phyloP scores from a whole-genome alignment of 345 rosid genomes.

The Arabis hirsuta region DNA sequence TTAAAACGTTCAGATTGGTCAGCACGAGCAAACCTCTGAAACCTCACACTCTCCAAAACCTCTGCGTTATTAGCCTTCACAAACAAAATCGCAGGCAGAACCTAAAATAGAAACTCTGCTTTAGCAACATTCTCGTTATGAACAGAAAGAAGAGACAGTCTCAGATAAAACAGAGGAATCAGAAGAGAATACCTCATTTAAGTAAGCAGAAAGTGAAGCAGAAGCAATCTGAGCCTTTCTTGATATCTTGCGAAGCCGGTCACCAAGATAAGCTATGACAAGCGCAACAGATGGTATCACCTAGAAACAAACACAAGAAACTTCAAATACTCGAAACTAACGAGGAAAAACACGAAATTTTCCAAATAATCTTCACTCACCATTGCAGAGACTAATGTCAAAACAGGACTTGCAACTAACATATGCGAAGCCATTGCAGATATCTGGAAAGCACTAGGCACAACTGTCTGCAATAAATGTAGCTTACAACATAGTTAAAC shows the following conservation, averaged over 20 bases:
- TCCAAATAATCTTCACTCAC: conserved; percentile 47
- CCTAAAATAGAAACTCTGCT: conserved; percentile 46
- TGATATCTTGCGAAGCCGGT: conserved; percentile 75
- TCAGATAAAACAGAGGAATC: not conserved
- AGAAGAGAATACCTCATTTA: conserved; percentile 68
- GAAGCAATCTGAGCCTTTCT: conserved; percentile 67
- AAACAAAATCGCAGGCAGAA: conserved; percentile 83
- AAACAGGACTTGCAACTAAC: conserved; percentile 78
- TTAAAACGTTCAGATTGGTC: conserved; percentile 62
- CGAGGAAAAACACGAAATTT: not conserved
- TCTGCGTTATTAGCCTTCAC: conserved; percentile 95
- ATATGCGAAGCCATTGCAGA: conserved; percentile 80
- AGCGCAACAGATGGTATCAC: conserved; percentile 77
- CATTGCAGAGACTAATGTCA: conserved; percentile 77
- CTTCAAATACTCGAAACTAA: not conserved
- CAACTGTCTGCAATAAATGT: conserved; percentile 61
- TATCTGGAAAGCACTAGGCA: conserved; percentile 79
- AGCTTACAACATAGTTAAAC: too few relatives aligned
- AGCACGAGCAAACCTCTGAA: conserved; percentile 68
- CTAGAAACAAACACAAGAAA: conserved; percentile 43
- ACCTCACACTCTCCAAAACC: conserved; percentile 70
- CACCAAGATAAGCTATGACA: conserved; percentile 73
- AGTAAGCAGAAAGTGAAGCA: conserved; percentile 78
- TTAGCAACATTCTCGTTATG: not conserved
- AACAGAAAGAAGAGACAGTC: not conserved